Percentiles rank a stretch among this genome's conserved stretches.
Evolutionary conservation across 768 basidiomycete genomes (phyloP).

Genomic region (Boletus rubescentipes): DNA sequence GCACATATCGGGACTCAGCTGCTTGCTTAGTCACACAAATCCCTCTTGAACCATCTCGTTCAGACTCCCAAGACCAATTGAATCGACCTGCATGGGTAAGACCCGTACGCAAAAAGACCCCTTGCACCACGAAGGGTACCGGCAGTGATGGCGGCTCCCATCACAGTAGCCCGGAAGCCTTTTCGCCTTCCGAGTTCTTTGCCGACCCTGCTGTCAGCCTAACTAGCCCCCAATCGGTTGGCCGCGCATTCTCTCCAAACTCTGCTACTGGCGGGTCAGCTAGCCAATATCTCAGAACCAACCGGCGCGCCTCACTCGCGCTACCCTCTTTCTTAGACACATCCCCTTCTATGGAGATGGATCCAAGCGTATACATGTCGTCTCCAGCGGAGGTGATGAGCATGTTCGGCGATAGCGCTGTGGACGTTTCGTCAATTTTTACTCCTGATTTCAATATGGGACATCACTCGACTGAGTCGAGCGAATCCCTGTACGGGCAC

Average conservation of each 20-base stretch:
- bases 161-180: slow-evolving; percentile 60
- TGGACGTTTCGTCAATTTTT: slow-evolving; percentile 38
- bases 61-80: slow-evolving; percentile 48
- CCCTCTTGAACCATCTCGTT: slow-evolving; percentile 69
- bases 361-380: slow-evolving; percentile 52
- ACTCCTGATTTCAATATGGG: slow-evolving; percentile 31
- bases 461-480: slow-evolving; percentile 24
- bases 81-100: slow-evolving; percentile 84
- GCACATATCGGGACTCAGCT: slow-evolving; percentile 9
- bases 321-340: slow-evolving; percentile 31
- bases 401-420: slow-evolving; percentile 48
- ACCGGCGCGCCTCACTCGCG: slow-evolving; percentile 24
- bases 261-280: slow-evolving; percentile 13
- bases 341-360: slow-evolving; percentile 44
- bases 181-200: slow-evolving; percentile 65
- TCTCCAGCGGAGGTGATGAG: slow-evolving; percentile 58
- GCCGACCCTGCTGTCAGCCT: slow-evolving; percentile 39
- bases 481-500: slow-evolving; percentile 30
- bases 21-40: slow-evolving; percentile 69
- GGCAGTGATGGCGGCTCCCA: slow-evolving; percentile 47
- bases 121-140: slow-evolving; percentile 44
- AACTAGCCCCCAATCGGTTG: slow-evolving; percentile 25
- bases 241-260: slow-evolving; percentile 22
- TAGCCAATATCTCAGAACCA: slow-evolving; percentile 25
- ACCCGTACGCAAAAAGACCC: slow-evolving; percentile 78